Evolutionary conservation across 495 filamentous ascomycete species (phyloP).

Genomic region (Trichoderma gamsii): DNA sequence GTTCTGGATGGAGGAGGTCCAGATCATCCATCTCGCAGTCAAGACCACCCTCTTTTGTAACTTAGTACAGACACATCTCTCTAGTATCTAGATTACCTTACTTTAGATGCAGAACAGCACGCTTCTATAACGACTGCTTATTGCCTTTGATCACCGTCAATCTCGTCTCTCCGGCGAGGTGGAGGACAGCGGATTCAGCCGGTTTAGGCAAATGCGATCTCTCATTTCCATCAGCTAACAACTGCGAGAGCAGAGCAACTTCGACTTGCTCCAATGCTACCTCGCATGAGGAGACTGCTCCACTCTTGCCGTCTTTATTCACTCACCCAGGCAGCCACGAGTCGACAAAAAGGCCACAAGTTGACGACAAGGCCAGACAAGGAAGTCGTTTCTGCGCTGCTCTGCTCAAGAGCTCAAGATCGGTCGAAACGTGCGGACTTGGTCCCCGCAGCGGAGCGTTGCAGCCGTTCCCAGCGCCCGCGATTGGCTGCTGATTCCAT

Average conservation of each 20-base stretch:
- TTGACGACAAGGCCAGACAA: neutral
- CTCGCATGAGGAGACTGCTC: neutral
- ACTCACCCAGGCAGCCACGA: conserved; percentile 10
- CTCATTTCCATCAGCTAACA: neutral
- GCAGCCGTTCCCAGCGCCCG: neutral
- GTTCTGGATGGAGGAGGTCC: neutral
- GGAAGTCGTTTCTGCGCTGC: neutral
- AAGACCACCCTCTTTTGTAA: too few relatives aligned
- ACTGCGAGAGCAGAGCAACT: neutral
- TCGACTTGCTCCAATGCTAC: neutral
- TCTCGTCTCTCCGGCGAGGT: neutral
- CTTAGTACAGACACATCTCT: too few relatives aligned
- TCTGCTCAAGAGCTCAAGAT: neutral
- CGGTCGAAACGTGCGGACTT: conserved; percentile 12
- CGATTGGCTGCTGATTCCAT: neutral
- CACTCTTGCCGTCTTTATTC: conserved; percentile 12
- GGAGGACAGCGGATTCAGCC: neutral
- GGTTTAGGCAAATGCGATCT: neutral
- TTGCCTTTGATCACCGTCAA: neutral
- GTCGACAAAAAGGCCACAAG: neutral
- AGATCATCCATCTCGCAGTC: too few relatives aligned
- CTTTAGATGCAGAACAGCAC: neutral
- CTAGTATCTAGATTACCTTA: too few relatives aligned
- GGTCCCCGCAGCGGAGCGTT: neutral
- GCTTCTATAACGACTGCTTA: too few relatives aligned